These are phyloP conservation scores for Pseudotulostoma volvatum DNA, from an alignment of 495 filamentous ascomycete genomes.

Conservation along the genomic window DNA sequence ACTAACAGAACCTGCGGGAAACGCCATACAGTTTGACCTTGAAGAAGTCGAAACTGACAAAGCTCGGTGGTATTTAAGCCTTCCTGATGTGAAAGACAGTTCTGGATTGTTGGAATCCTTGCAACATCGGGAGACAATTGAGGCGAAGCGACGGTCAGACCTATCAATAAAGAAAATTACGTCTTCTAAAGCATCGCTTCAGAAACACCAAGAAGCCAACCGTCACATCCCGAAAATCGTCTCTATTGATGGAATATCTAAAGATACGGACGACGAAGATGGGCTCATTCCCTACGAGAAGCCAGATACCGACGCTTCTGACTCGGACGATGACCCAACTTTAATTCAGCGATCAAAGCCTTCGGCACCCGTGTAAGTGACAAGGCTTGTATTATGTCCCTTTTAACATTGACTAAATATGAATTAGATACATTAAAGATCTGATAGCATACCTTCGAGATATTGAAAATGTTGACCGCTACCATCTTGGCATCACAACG, in stretches of 20 bases:
- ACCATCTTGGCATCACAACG: constrained; percentile 60
- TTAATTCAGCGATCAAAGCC: constrained; percentile 67
- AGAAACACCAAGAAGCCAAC: constrained; percentile 7
- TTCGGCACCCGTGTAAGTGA: constrained; percentile 58
- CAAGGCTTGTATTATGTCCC: constrained; percentile 1
- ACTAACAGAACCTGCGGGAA: constrained; percentile 59
- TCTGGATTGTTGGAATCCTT: constrained; percentile 43
- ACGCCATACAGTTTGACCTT: constrained; percentile 65
- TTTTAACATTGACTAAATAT: constrained; percentile 8
- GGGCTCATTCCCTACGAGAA: constrained; percentile 73
- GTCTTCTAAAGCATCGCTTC: constrained; percentile 3
- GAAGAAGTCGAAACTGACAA: constrained; percentile 61
- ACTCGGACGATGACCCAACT: constrained; percentile 84
- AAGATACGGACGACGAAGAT: constrained; percentile 41
- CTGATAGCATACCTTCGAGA: constrained; percentile 65
- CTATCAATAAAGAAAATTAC: constrained; percentile 2
- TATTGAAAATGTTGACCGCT: constrained; percentile 66
- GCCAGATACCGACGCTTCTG: constrained; percentile 81
- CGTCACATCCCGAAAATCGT: constrained; percentile 35
- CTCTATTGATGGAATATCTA: constrained; percentile 52
- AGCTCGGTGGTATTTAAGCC: constrained; percentile 56
- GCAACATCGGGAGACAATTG: constrained; percentile 4
- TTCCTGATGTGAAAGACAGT: constrained; percentile 46
- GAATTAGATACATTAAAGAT: constrained; percentile 62
- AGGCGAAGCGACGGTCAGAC: too few relatives aligned